phyloP scores from a whole-genome alignment of 768 basidiomycete species.

The Russula foetens region DNA sequence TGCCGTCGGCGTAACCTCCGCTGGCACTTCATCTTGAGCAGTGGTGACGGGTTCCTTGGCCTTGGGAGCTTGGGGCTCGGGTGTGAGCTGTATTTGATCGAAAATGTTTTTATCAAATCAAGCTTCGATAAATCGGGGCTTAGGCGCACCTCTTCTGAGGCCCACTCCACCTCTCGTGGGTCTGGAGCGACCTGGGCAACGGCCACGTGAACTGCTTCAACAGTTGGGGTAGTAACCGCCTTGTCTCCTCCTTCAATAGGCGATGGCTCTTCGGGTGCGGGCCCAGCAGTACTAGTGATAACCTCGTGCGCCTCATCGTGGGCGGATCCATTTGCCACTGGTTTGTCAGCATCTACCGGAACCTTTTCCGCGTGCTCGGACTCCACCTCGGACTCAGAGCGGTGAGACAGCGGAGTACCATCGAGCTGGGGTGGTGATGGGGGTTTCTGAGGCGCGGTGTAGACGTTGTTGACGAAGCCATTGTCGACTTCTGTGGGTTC shows the following conservation, averaged over 20 bases:
- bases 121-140: background rate
- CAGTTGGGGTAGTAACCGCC: background rate
- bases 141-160: background rate
- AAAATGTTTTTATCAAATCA: background rate
- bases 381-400: conserved; percentile 1
- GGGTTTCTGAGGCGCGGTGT: conserved; percentile 20
- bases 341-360: background rate
- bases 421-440: background rate
- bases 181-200: conserved; percentile 8
- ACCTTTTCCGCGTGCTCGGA: conserved; percentile 4
- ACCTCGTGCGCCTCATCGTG: conserved; percentile 2
- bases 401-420: background rate
- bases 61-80: background rate
- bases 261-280: background rate
- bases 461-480: conserved; percentile 30
- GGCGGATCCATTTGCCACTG: conserved; percentile 3
- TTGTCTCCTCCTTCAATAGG: background rate
- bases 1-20: background rate
- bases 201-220: background rate
- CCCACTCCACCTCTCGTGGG: conserved; percentile 5
- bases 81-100: background rate
- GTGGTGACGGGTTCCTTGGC: background rate
- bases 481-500: conserved; percentile 26
- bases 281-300: background rate
- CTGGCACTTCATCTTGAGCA: background rate